Conservation (phyloP, 306 rosid species). For the Corylus avellana region DNA sequence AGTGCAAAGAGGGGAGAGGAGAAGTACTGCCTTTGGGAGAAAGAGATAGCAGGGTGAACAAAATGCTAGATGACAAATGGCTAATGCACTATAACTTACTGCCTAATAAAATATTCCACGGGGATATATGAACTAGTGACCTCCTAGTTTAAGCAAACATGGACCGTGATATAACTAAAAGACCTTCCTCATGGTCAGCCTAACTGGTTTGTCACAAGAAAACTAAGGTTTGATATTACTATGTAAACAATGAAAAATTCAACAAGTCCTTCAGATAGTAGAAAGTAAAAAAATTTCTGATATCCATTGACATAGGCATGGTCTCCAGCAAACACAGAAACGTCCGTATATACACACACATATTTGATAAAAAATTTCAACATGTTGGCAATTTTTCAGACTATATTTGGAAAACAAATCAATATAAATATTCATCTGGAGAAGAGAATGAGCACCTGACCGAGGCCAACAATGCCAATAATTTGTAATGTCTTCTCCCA, state of each 20-base stretch:
- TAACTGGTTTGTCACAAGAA: neutral
- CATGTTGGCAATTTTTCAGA: neutral
- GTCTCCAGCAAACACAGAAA: neutral
- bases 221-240: neutral
- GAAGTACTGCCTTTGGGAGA: too few species aligned
- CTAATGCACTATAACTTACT: too few species aligned
- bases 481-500: slow-evolving; percentile 92
- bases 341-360: neutral
- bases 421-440: slow-evolving; percentile 23
- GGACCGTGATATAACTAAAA: neutral
- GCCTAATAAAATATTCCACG: too few species aligned
- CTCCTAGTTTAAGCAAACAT: neutral
- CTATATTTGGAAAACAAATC: slow-evolving; percentile 2
- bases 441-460: slow-evolving; percentile 59
- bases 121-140: neutral
- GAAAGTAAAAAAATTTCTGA: neutral
- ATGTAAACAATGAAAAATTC: neutral
- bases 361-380: neutral
- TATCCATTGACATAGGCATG: neutral
- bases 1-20: too few species aligned
- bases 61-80: neutral
- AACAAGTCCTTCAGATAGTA: neutral
- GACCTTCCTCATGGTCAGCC: neutral
- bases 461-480: slow-evolving; percentile 67
- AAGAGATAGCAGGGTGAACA: neutral